Base-by-base conservation (phyloP, 2,329 filamentous ascomycete genomes). In the Fusarium humuli region DNA sequence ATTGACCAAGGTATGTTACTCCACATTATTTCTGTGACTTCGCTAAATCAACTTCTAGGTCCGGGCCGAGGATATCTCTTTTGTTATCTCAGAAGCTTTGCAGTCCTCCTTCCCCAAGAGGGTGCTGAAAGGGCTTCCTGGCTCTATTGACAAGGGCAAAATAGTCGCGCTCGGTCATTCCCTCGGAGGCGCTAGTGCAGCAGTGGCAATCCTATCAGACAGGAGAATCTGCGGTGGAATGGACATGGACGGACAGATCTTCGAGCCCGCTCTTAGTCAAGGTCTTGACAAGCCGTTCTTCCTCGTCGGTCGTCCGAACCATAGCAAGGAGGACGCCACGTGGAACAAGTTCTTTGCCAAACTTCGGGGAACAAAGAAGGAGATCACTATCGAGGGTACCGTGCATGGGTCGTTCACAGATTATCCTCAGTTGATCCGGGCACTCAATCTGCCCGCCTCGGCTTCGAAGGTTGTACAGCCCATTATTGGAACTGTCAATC, bases 131-230 rank as follows among this genome's bases (percentile, higher is more conserved):
- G 61, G 65, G 1, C 68, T 78, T 0, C 70, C 72, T 0, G 77
- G 75, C 8, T 59, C 60, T 9, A 49, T 79, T 16, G 70, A 81
- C n/a, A 59, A 67, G 10, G 55, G 69, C 2, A 74, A 71, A 8
- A 72, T 81, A 6, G 75, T 79, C 2, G 76, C 80, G 7, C 80
- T 80, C 6, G 83, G 83, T 0, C 81, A 82, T 49, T 83, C 81
- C 0, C 71, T 82, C 6, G 81, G 81, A 2, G 81, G 81, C 0
- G 79, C 82, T 3, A 76, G 79, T 2, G 73, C 82, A 0, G 80
- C 80, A 1, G 73, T 74, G 2, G 77, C 78, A 2, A 69, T 79
- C 52, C 47, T 77, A 5, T 55, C 58, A 4, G 80, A 83, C 47
- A 57, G 59, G 1, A 68, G 79, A 4, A 75, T 84, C 57, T 59